Base-by-base conservation (phyloP, 371 early-diverging fungal species). In the Chytridium lagenaria region DNA sequence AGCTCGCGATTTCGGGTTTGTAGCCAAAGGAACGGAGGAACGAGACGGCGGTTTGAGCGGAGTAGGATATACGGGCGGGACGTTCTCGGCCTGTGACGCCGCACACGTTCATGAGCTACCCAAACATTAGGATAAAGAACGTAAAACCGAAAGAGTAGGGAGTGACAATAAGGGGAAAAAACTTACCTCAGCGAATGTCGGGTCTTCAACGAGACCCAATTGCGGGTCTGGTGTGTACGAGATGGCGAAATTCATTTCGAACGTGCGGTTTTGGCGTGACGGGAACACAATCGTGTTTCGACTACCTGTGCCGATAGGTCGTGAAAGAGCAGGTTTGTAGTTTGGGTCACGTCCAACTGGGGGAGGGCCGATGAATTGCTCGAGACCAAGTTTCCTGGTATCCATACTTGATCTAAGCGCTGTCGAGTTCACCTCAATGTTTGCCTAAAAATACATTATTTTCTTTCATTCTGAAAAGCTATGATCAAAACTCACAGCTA, bases 221-320 rank as follows among this genome's bases (percentile, higher is more conserved):
- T 63, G 51, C 37, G 61, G 50, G 39, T 74, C 74, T 2, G 74
- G 74, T 12, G 74, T 69, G 65, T 69, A 74, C 26, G 28, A 23
- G 31, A 74, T 28, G 7, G 33, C 36, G 40, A 75, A 75, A 12
- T 49, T 40, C 75, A 75, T 75, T 15, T 65, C 59, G 59, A 70
- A 75, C 44, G 68, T 75, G 34, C 50, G 50, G 65, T 64, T 70
- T 0, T 40, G 16, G 34, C 59, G 69, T 1, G 70, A 22, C 1
- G 75, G 75, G 49, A 75, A 75, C 16, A 34, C n/a, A 28, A 75
- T 34, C 22, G 50, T 30, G 26, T 28, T 36, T 16, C 12, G 3
- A 23, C 36, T 36, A n/a, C 59, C 67, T 10, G 71, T 71, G 10
- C 76, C 76, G 50, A 76, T 68, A 28, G 26, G 26, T 2, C 50